phyloP scores from a whole-genome alignment of 129 eudicot species.

The Logfia minima region DNA sequence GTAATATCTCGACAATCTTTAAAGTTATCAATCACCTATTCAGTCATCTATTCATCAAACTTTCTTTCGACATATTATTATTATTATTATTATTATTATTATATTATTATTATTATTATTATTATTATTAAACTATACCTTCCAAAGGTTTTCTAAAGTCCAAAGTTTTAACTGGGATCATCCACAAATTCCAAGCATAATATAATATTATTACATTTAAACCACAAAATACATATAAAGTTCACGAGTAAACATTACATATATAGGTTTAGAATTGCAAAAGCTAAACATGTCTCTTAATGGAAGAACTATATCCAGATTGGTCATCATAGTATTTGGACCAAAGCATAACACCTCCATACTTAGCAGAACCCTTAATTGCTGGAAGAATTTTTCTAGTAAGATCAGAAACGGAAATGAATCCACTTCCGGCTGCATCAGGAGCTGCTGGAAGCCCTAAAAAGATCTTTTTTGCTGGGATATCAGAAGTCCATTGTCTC shows the following conservation, averaged over 20 bases:
- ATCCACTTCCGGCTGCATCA: conserved; percentile 47
- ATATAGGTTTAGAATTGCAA: neutral
- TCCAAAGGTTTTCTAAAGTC: neutral
- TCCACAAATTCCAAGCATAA: neutral
- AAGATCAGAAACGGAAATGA: conserved; percentile 26
- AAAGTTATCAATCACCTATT: no score
- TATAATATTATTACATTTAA: neutral
- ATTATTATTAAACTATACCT: neutral
- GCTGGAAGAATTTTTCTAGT: conserved; percentile 35
- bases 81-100: no score
- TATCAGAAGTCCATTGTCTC: conserved; percentile 41
- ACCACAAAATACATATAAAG: neutral
- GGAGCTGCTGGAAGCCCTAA: conserved; percentile 45
- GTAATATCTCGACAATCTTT: no score
- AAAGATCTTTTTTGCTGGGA: conserved; percentile 35
- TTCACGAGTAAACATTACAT: neutral
- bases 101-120: no score
- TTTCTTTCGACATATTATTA: no score
- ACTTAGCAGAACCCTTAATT: conserved; percentile 42
- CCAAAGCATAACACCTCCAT: conserved; percentile 65
- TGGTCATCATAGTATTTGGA: conserved; percentile 42
- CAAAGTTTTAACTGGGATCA: neutral
- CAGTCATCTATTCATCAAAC: no score
- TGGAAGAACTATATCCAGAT: conserved; percentile 41
- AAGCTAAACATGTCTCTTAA: conserved; percentile 36